Percentiles rank a stretch among this genome's conserved stretches.
Evolutionary conservation across 495 filamentous ascomycete genomes (phyloP).

Genomic region (Annulohypoxylon maeteangense): DNA sequence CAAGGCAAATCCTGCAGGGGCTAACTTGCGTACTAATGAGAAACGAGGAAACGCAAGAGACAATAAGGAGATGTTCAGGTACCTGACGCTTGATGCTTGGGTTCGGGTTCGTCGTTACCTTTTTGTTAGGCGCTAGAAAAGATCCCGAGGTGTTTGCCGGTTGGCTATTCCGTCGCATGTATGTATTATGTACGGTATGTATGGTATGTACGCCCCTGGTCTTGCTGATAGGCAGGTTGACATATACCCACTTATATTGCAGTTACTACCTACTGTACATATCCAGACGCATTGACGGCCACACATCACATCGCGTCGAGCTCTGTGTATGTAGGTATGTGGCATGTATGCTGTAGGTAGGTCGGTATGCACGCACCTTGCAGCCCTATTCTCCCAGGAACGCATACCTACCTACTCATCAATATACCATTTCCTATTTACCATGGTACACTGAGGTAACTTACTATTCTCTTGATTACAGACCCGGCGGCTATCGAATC

Average conservation of each 20-base stretch:
- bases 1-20: constrained; percentile 30
- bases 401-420: constrained; percentile 19
- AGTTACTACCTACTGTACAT: constrained; percentile 19
- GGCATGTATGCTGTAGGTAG: neutral
- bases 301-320: constrained; percentile 16
- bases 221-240: constrained; percentile 22
- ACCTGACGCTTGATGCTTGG: constrained; percentile 29
- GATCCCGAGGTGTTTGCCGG: constrained; percentile 40
- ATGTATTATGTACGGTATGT: constrained; percentile 3
- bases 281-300: constrained; percentile 17
- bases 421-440: constrained; percentile 6
- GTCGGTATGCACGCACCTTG: constrained; percentile 25
- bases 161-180: constrained; percentile 9
- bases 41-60: constrained; percentile 19
- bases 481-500: constrained; percentile 38
- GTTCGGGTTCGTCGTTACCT: constrained; percentile 23
- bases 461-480: constrained; percentile 33
- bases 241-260: constrained; percentile 16
- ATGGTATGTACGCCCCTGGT: constrained; percentile 28
- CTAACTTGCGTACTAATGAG: constrained; percentile 19
- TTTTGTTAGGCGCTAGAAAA: constrained; percentile 40
- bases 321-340: constrained; percentile 23
- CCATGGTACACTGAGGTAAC: constrained; percentile 18
- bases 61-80: constrained; percentile 16
- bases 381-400: constrained; percentile 39